A percentile compares a stretch with the other conserved stretches of the same genome.
Conservation (phyloP, 129 eudicot genomes). For the Flaveria trinervia region DNA sequence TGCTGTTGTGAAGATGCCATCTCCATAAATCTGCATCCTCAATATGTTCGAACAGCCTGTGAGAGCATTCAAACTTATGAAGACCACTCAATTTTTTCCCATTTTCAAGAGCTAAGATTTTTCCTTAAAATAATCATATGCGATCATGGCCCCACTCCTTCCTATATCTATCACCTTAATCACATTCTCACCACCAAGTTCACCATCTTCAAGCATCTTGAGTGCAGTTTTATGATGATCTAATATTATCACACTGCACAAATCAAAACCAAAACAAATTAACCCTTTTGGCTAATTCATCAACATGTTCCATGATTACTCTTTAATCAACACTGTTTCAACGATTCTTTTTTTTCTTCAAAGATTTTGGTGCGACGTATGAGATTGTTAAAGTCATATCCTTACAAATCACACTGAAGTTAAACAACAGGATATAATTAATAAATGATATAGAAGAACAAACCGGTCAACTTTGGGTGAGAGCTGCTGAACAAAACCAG, state of each 20-base stretch:
- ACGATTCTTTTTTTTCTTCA: too few species aligned
- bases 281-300: neutral
- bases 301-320: neutral
- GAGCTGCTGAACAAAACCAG: constrained; percentile 68
- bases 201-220: constrained; percentile 51
- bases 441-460: neutral
- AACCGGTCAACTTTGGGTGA: constrained; percentile 63
- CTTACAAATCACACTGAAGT: too few species aligned
- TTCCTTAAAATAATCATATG: constrained; percentile 71
- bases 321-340: neutral
- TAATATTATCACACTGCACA: constrained; percentile 59
- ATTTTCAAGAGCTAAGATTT: constrained; percentile 40
- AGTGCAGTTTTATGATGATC: constrained; percentile 97
- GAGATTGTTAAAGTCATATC: too few species aligned
- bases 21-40: constrained; percentile 91
- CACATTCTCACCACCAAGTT: constrained; percentile 48
- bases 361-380: neutral
- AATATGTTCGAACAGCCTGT: constrained; percentile 60
- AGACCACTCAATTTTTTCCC: constrained; percentile 15
- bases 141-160: constrained; percentile 91
- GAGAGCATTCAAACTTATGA: constrained; percentile 43
- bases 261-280: constrained; percentile 10
- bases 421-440: neutral
- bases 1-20: constrained; percentile 74
- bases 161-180: constrained; percentile 73